phyloP scores from a whole-genome alignment of 495 filamentous ascomycete species.

The Lasiosphaeria hispida region DNA sequence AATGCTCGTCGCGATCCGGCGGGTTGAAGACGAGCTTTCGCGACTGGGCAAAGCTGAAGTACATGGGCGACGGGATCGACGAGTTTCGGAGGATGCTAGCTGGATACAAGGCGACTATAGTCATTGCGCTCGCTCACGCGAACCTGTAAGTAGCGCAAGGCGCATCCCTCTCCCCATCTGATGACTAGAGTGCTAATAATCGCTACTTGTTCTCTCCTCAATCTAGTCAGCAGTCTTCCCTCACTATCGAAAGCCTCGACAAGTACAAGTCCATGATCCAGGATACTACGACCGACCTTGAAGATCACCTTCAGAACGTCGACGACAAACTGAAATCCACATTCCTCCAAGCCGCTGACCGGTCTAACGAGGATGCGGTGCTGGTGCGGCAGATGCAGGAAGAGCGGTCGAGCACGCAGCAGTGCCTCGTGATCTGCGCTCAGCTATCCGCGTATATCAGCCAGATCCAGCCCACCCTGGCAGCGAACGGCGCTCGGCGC shows the following conservation, averaged over 20 bases:
- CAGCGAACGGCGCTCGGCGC: not conserved
- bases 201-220: too few species aligned
- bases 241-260: too few species aligned
- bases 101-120: conserved; percentile 22
- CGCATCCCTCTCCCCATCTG: too few species aligned
- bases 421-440: conserved; percentile 45
- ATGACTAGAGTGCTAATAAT: too few species aligned
- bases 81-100: conserved; percentile 17
- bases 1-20: conserved; percentile 10
- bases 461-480: conserved; percentile 20
- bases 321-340: conserved; percentile 23
- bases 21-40: conserved; percentile 15
- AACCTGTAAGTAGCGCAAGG: conserved; percentile 15
- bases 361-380: conserved; percentile 28
- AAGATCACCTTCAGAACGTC: too few species aligned
- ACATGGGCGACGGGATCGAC: conserved; percentile 20
- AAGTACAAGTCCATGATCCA: too few species aligned
- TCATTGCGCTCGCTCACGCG: conserved; percentile 14
- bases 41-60: conserved; percentile 22
- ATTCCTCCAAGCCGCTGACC: conserved; percentile 12
- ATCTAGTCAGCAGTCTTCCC: too few species aligned
- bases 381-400: conserved; percentile 36
- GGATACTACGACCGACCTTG: too few species aligned
- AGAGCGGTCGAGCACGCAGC: conserved; percentile 41
- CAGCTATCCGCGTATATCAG: conserved; percentile 37